A percentile compares a stretch with the other conserved stretches of the same genome.
Evolutionary conservation across 768 basidiomycete genomes (phyloP).

Genomic region (Lactarius psammicola): DNA sequence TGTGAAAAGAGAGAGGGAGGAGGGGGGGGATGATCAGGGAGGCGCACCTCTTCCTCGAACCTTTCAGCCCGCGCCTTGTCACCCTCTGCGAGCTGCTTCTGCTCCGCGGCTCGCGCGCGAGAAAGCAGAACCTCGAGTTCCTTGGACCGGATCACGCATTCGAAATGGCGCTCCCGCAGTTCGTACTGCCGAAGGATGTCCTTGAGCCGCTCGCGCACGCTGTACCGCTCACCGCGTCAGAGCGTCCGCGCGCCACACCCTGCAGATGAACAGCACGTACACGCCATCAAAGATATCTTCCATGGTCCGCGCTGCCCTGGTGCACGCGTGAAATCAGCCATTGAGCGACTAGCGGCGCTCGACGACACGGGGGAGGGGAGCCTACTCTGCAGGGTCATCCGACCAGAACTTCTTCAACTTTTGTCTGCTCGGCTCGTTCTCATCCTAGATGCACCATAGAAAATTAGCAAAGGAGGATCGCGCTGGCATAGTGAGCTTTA

Average conservation of each 20-base stretch:
- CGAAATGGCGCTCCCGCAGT: conserved; percentile 87
- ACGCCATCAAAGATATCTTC: conserved; percentile 85
- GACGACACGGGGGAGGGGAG: conserved; percentile 8
- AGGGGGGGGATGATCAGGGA: conserved; percentile 15
- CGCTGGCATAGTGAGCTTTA: conserved; percentile 29
- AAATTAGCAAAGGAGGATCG: background rate
- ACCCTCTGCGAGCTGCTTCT: conserved; percentile 76
- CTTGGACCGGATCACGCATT: conserved; percentile 88
- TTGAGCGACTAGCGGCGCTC: background rate
- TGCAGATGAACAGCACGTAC: conserved; percentile 48
- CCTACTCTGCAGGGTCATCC: conserved; percentile 71
- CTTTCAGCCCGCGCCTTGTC: conserved; percentile 68
- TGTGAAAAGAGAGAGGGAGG: conserved; percentile 10
- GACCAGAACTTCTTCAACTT: conserved; percentile 81
- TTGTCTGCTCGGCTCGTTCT: conserved; percentile 49
- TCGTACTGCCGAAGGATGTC: conserved; percentile 86
- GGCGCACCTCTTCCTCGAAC: conserved; percentile 69
- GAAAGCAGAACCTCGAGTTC: conserved; percentile 87
- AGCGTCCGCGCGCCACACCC: background rate
- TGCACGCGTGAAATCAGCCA: background rate
- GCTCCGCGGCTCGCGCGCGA: conserved; percentile 83
- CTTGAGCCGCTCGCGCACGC: conserved; percentile 82
- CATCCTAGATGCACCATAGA: conserved; percentile 47
- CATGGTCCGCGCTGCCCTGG: conserved; percentile 68
- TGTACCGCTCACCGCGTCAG: conserved; percentile 33